These are phyloP conservation scores for Erythrobasidium yunnanense DNA, from an alignment of 768 basidiomycete species.

Conservation along the genomic window DNA sequence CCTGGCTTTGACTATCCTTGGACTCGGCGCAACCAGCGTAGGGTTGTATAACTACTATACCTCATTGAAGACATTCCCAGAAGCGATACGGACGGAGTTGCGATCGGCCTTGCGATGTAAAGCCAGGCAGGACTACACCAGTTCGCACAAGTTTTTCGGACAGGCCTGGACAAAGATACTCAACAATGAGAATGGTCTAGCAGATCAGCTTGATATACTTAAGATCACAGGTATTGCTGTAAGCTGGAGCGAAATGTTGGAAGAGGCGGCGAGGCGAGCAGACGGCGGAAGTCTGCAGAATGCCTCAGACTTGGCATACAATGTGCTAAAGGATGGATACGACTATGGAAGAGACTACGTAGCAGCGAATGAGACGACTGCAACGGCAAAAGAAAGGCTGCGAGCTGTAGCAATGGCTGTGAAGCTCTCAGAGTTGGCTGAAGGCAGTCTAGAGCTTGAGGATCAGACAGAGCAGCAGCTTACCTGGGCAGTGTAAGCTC, in stretches of 20 bases:
- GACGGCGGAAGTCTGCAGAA: conserved; percentile 4
- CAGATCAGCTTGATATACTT: conserved; percentile 16
- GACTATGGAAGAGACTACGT: background rate
- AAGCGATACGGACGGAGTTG: background rate
- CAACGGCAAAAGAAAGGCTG: conserved; percentile 3
- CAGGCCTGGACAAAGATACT: conserved; percentile 15
- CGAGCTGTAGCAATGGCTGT: conserved; percentile 20
- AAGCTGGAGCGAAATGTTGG: conserved; percentile 18
- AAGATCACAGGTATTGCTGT: conserved; percentile 29
- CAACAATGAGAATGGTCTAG: background rate
- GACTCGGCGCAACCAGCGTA: conserved; percentile 22
- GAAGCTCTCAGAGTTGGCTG: conserved; percentile 20
- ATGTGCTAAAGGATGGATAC: conserved; percentile 13
- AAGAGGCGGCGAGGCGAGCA: conserved; percentile 18
- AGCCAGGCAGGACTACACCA: conserved; percentile 4
- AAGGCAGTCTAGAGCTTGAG: background rate
- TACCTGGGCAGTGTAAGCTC: conserved; percentile 20
- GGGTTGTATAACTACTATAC: conserved; percentile 29
- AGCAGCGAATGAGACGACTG: background rate
- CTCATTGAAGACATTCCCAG: conserved; percentile 23
- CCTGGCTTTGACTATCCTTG: conserved; percentile 14
- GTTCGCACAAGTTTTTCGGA: conserved; percentile 20
- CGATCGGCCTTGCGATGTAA: conserved; percentile 24
- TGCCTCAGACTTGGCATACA: background rate
- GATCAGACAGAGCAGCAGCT: conserved; percentile 15